These are phyloP conservation scores for Pseudodiploospora longispora DNA, from an alignment of 2,329 filamentous ascomycete species.

Conservation along the genomic window DNA sequence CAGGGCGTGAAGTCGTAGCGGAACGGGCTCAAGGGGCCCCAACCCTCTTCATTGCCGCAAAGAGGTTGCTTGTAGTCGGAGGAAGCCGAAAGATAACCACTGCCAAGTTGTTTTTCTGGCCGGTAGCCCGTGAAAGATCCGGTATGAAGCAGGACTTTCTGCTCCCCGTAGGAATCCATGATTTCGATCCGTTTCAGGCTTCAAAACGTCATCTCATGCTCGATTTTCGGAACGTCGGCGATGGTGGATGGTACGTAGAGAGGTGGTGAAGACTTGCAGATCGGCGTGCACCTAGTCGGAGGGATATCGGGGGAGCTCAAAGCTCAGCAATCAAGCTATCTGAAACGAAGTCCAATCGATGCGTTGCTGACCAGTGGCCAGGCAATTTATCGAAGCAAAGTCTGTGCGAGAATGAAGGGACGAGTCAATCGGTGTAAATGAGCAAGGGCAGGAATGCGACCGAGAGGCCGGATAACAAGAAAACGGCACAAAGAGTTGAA, in stretches of 20 bases:
- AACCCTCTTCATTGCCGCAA: slow-evolving; percentile 85
- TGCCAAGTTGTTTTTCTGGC: slow-evolving; percentile 41
- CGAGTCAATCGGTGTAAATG: too few relatives aligned
- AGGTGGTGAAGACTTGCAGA: neutral
- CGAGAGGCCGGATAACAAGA: too few relatives aligned
- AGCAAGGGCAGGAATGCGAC: too few relatives aligned
- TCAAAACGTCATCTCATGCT: slow-evolving; percentile 8
- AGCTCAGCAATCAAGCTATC: too few relatives aligned
- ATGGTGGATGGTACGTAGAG: slow-evolving; percentile 1
- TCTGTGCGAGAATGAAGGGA: too few relatives aligned
- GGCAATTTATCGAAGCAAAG: too few relatives aligned
- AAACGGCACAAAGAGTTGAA: too few relatives aligned
- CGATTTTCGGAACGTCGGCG: slow-evolving; percentile 13
- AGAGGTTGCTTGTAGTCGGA: slow-evolving; percentile 55
- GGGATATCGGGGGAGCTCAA: too few relatives aligned
- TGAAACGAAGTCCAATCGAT: too few relatives aligned
- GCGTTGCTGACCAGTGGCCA: too few relatives aligned
- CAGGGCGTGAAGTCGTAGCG: slow-evolving; percentile 95
- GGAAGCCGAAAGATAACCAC: slow-evolving; percentile 51
- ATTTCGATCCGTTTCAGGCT: slow-evolving; percentile 10
- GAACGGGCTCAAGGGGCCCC: slow-evolving; percentile 82
- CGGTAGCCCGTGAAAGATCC: slow-evolving; percentile 56
- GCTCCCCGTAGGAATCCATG: slow-evolving; percentile 26
- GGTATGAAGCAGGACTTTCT: slow-evolving; percentile 44
- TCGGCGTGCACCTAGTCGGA: too few relatives aligned